Conservation (phyloP, 768 basidiomycete genomes). For the Naganishia kalamii region DNA sequence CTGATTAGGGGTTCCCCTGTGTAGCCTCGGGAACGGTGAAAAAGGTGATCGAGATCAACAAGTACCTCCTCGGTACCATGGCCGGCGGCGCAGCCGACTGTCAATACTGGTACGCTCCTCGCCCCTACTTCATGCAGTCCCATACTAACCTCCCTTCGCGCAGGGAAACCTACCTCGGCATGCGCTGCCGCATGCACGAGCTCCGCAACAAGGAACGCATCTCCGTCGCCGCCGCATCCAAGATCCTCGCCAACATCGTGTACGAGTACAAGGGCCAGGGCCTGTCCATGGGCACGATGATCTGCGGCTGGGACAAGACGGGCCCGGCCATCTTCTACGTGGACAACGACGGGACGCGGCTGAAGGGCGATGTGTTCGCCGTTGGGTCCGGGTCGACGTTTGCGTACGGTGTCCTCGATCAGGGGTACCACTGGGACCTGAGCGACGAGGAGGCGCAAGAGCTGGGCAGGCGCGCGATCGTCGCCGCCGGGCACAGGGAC, state of each 20-base stretch:
- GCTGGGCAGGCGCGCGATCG: conserved; percentile 84
- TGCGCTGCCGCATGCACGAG: conserved; percentile 94
- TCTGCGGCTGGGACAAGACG: conserved; percentile 99
- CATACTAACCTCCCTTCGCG: not conserved
- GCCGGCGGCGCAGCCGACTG: conserved; percentile 89
- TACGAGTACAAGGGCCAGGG: conserved; percentile 99
- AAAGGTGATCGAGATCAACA: conserved; percentile 99
- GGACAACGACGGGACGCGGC: conserved; percentile 89
- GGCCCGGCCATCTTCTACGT: conserved; percentile 95
- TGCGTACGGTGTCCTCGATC: conserved; percentile 97
- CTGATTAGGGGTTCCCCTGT: not conserved
- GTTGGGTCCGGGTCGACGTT: conserved; percentile 97
- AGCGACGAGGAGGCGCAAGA: conserved; percentile 90
- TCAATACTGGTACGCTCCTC: conserved; percentile 43
- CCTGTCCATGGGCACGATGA: conserved; percentile 99
- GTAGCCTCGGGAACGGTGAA: conserved; percentile 93
- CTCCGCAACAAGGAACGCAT: conserved; percentile 91
- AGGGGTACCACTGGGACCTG: conserved; percentile 72
- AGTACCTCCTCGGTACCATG: conserved; percentile 98
- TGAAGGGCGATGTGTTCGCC: conserved; percentile 96
- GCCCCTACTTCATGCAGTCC: not conserved
- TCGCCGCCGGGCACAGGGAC: conserved; percentile 84
- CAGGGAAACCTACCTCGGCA: conserved; percentile 99
- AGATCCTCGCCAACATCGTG: conserved; percentile 93
- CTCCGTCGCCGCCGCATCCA: conserved; percentile 97